phyloP scores from a whole-genome alignment of 2,329 filamentous ascomycete species.

The Furcasterigmium sp. region DNA sequence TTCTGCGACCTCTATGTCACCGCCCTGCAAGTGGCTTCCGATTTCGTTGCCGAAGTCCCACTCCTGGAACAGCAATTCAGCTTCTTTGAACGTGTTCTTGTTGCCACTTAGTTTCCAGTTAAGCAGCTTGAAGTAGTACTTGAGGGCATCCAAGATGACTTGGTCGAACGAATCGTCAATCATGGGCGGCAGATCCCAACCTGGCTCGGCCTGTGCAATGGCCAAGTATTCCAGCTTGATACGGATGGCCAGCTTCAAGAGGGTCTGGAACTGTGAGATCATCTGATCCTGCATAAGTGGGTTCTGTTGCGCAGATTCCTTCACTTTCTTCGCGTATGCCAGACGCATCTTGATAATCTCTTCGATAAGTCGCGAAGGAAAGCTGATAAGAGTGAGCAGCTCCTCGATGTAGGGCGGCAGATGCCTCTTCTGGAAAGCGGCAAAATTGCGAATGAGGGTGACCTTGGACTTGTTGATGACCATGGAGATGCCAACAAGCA shows the following conservation, averaged over 20 bases:
- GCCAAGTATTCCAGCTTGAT: slow-evolving; percentile 86
- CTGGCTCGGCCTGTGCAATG: slow-evolving; percentile 80
- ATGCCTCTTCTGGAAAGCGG: slow-evolving; percentile 80
- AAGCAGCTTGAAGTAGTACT: slow-evolving; percentile 97
- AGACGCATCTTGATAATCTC: slow-evolving; percentile 92
- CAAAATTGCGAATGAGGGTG: slow-evolving; percentile 81
- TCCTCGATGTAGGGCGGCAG: slow-evolving; percentile 96
- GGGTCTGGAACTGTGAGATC: slow-evolving; percentile 92
- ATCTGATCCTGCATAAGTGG: slow-evolving; percentile 95
- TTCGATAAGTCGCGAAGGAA: slow-evolving; percentile 90
- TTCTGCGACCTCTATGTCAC: slow-evolving; percentile 94
- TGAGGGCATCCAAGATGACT: slow-evolving; percentile 85
- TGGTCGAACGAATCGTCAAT: slow-evolving; percentile 95
- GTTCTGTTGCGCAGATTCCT: slow-evolving; percentile 87
- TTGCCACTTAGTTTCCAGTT: slow-evolving; percentile 97
- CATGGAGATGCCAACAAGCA: slow-evolving; percentile 75
- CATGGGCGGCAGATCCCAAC: slow-evolving; percentile 93
- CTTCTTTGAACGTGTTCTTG: slow-evolving; percentile 99
- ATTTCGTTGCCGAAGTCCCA: slow-evolving; percentile 97
- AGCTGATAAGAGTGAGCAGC: slow-evolving; percentile 91
- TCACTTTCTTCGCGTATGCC: slow-evolving; percentile 90
- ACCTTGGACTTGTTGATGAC: slow-evolving; percentile 93
- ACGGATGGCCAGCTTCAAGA: slow-evolving; percentile 83
- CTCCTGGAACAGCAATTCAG: slow-evolving; percentile 93
- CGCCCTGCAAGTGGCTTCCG: slow-evolving; percentile 83